Evolutionary conservation across 176 grass and related monocot species (phyloP), one percentile per base, ranked within the genome.

Genomic region (Triticum monococcum): DNA sequence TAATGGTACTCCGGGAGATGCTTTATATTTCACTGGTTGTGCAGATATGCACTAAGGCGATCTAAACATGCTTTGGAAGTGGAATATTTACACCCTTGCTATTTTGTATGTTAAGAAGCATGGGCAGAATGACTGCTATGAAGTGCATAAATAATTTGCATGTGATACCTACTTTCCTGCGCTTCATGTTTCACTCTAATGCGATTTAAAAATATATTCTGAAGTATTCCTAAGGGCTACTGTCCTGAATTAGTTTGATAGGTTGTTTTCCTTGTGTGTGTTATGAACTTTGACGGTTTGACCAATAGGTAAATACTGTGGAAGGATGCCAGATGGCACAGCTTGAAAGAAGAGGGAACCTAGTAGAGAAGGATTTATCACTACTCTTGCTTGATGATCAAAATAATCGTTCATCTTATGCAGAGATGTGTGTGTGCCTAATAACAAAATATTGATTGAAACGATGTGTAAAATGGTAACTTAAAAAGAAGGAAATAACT

Each of bases 51-150:
- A 54, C 18, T 82, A 59, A 5, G 54, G 18, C 13, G 6, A 75
- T 64, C 30, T 24, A 33, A 75, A 61, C 75, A 75, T 63, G 56
- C 48, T 69, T 82, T 73, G n/a, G 63, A 45, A 35, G 61, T 82
- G 25, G 33, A 68, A 77, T 87, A 43, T 59, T 17, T 48, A 45
- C 30, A 70, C 20, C 28, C 59, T 72, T 24, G 23, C 26, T 64
- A 28, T 63, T 64, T 28, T 57, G 17, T 76, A 77, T 75, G 57
- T 54, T 59, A 72, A 72, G 63, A 67, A 20, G 65, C 80, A 56
- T 81, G 41, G 12, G 28, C 32, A 68, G 14, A 77, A 54, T 54
- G 50, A 33, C 26, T 77, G 43, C 24, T 54, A 46, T 76, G 45
- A 52, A 30, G 14, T 25, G 48, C 16, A 77, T 56, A 40, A 71